Evolutionary conservation across 805 yeast genomes (phyloP).

Genomic region (Tetrapisispora pingtungensis): DNA sequence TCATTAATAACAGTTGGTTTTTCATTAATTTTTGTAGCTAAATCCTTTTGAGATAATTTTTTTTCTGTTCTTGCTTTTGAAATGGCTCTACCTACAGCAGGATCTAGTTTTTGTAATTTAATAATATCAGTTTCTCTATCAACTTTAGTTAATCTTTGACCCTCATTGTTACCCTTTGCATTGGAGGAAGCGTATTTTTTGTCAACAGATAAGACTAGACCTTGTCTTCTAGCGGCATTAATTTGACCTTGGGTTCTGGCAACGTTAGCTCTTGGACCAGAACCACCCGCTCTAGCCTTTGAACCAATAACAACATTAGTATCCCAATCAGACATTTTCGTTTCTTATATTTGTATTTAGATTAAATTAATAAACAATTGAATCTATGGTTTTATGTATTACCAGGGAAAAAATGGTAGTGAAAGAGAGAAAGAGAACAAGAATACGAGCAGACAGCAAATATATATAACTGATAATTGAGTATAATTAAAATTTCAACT

Average conservation of each 20-base stretch:
- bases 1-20: conserved; percentile 93
- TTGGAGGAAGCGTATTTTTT: conserved; percentile 73
- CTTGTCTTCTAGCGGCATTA: conserved; percentile 91
- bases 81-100: conserved; percentile 79
- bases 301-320: conserved; percentile 79
- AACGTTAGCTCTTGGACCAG: conserved; percentile 78
- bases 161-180: conserved; percentile 69
- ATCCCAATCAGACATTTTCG: conserved; percentile 75
- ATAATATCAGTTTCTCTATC: conserved; percentile 92
- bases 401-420: no score
- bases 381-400: no score
- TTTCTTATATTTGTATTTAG: neutral
- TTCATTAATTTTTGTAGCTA: conserved; percentile 91
- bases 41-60: conserved; percentile 85
- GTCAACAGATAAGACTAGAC: conserved; percentile 81
- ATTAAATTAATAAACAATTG: no score
- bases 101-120: conserved; percentile 80
- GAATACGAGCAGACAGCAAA: no score
- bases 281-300: conserved; percentile 77
- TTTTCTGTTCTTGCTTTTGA: conserved; percentile 79
- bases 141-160: conserved; percentile 86
- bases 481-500: no score
- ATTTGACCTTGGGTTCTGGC: conserved; percentile 69
- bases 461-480: no score
- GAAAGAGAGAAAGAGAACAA: no score